Percentiles rank a stretch among this genome's conserved stretches.
These are phyloP conservation scores for Phialophora chinensis DNA, from an alignment of 2,329 filamentous ascomycete genomes.

Conservation along the genomic window DNA sequence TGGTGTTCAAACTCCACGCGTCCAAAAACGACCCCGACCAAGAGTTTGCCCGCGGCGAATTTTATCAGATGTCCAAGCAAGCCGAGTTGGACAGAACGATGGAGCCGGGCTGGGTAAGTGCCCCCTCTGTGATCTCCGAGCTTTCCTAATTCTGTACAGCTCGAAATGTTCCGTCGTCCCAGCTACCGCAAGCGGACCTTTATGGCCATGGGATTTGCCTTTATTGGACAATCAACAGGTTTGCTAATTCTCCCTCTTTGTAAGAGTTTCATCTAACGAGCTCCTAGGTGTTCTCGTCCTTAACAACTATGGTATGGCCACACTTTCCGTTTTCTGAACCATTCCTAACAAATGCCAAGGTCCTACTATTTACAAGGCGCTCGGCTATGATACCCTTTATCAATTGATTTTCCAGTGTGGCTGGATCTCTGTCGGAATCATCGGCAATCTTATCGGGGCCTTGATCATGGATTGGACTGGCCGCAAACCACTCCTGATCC, in stretches of 20 bases:
- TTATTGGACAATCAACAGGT: conserved; percentile 33
- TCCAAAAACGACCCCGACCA: conserved; percentile 29
- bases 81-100: conserved; percentile 30
- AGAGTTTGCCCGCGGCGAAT: conserved; percentile 30
- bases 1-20: conserved; percentile 35
- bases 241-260: not conserved
- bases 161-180: conserved; percentile 30
- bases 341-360: not conserved
- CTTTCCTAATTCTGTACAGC: not conserved
- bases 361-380: conserved; percentile 33
- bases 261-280: not conserved
- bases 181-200: conserved; percentile 31
- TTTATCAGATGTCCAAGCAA: conserved; percentile 36
- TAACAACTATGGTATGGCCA: conserved; percentile 30
- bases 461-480: conserved; percentile 37
- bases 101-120: conserved; percentile 27
- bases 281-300: conserved; percentile 23
- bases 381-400: conserved; percentile 31
- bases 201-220: conserved; percentile 29
- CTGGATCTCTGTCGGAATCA: conserved; percentile 33
- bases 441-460: conserved; percentile 31
- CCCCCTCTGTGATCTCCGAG: not conserved
- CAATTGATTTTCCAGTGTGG: conserved; percentile 33
- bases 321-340: too few relatives aligned
- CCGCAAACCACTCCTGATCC: conserved; percentile 40